phyloP scores from a whole-genome alignment of 768 basidiomycete genomes.

The Serendipita vermifera region DNA sequence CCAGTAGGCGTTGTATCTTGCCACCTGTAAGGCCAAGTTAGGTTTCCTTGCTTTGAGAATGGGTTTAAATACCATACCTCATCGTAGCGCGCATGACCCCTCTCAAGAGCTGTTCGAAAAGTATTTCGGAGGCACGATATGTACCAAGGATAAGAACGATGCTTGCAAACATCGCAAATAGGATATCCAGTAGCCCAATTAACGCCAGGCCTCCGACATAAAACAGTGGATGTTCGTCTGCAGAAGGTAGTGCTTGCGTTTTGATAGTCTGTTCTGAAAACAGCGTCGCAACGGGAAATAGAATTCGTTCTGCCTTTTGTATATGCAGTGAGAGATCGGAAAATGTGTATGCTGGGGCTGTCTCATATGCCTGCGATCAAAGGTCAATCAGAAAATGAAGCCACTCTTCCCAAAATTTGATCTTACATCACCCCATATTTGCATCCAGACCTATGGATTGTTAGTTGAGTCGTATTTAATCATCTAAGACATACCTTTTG shows the following conservation, averaged over 20 bases:
- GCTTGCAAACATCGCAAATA: slow-evolving; percentile 34
- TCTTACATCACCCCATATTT: slow-evolving; percentile 29
- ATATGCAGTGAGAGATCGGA: neutral
- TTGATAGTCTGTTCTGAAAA: neutral
- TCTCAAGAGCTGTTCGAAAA: slow-evolving; percentile 42
- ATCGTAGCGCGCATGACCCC: slow-evolving; percentile 72
- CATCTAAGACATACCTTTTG: slow-evolving; percentile 34
- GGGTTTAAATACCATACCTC: slow-evolving; percentile 25
- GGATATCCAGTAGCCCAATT: slow-evolving; percentile 40
- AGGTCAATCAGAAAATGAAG: neutral
- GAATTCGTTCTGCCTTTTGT: neutral
- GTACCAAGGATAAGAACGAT: slow-evolving; percentile 37
- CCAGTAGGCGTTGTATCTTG: slow-evolving; percentile 76
- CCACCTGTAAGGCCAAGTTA: too few relatives aligned
- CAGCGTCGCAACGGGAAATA: slow-evolving; percentile 2
- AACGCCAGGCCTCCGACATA: slow-evolving; percentile 55
- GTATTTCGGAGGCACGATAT: slow-evolving; percentile 16
- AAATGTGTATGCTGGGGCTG: neutral
- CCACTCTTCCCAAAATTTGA: neutral
- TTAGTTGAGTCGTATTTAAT: neutral
- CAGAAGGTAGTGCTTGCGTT: slow-evolving; percentile 21
- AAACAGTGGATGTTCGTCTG: slow-evolving; percentile 50
- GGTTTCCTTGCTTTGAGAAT: neutral
- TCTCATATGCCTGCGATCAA: slow-evolving; percentile 7
- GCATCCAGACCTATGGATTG: slow-evolving; percentile 43